These are phyloP conservation scores for Ceratobasidium sp. DNA, from an alignment of 1,284 basidiomycete species.

Conservation along the genomic window DNA sequence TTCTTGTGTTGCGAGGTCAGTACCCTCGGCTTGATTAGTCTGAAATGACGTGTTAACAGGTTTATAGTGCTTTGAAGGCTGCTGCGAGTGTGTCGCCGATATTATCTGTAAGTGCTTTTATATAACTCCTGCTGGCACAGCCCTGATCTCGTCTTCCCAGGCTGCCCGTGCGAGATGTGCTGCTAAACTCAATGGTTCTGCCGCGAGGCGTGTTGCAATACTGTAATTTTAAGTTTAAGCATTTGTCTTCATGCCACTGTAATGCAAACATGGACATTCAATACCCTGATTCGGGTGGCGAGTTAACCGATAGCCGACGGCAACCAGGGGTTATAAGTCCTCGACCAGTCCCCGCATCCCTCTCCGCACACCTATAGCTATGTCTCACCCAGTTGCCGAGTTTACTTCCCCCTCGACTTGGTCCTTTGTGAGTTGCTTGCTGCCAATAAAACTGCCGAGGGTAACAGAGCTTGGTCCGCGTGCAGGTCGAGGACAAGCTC, in stretches of 20 bases:
- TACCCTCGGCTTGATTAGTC: background rate
- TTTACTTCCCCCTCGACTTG: conserved; percentile 83
- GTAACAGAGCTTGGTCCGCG: background rate
- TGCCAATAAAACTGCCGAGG: background rate
- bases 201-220: conserved; percentile 18
- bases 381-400: conserved; percentile 71
- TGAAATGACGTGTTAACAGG: background rate
- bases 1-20: conserved; percentile 46
- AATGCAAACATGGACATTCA: conserved; percentile 23
- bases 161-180: conserved; percentile 61
- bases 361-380: conserved; percentile 38
- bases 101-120: conserved; percentile 58
- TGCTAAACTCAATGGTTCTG: conserved; percentile 51
- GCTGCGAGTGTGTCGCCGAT: conserved; percentile 60
- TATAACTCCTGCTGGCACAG: background rate
- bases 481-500: conserved; percentile 90
- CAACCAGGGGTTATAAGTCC: conserved; percentile 25
- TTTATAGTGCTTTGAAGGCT: conserved; percentile 53
- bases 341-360: conserved; percentile 24
- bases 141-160: conserved; percentile 49
- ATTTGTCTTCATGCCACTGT: conserved; percentile 25
- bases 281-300: conserved; percentile 25
- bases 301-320: conserved; percentile 24
- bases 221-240: conserved; percentile 2
- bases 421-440: conserved; percentile 69